Evolutionary conservation across 148 eudicot genomes (phyloP).

Genomic region (Fallopia convolvulus): DNA sequence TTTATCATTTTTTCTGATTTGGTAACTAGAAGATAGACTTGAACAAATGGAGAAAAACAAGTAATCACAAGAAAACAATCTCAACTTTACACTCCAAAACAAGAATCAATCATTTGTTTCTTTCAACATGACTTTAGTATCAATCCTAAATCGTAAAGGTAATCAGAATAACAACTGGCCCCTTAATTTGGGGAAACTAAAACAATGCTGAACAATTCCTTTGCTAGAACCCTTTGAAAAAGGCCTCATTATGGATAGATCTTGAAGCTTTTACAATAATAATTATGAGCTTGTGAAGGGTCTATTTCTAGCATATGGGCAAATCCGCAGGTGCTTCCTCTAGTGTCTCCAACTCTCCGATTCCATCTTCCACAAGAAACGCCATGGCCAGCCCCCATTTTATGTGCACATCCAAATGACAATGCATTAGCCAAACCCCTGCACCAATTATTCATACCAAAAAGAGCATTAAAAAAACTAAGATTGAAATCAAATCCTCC

Average conservation of each 20-base stretch:
- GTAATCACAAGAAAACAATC: too few species aligned
- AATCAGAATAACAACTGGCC: too few species aligned
- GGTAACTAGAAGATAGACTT: too few species aligned
- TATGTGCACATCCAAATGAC: slow-evolving; percentile 13
- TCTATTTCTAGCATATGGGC: neutral
- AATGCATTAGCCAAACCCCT: slow-evolving; percentile 16
- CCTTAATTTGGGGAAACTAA: neutral
- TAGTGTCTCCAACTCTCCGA: slow-evolving; percentile 5
- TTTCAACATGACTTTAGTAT: too few species aligned
- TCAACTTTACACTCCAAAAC: too few species aligned
- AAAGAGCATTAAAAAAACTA: too few species aligned
- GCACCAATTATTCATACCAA: neutral
- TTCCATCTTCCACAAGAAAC: slow-evolving; percentile 4
- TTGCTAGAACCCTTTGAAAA: neutral
- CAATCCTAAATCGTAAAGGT: too few species aligned
- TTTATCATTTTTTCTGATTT: too few species aligned
- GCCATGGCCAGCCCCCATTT: slow-evolving; percentile 14
- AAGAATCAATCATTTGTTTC: too few species aligned
- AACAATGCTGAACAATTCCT: neutral
- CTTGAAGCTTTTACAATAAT: neutral
- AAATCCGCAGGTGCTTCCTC: neutral
- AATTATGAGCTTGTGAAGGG: neutral
- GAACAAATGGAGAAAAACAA: too few species aligned
- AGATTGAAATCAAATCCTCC: neutral
- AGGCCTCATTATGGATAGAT: neutral